A percentile compares a stretch with the other conserved stretches of the same genome.
These are phyloP conservation scores for Solanum hybrid DNA, from an alignment of 305 asterid species.

Conservation along the genomic window DNA sequence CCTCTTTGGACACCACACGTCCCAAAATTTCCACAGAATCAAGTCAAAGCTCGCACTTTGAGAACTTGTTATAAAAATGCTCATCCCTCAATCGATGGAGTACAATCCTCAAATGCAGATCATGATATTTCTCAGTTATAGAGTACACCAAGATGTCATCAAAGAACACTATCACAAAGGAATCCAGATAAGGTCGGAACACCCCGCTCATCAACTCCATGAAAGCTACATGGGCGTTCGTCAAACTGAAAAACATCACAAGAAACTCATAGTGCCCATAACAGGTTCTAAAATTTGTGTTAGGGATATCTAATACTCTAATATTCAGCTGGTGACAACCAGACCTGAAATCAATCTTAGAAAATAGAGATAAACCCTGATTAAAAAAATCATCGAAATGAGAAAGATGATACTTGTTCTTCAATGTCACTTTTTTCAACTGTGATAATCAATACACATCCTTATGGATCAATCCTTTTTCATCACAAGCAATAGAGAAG, in stretches of 20 bases:
- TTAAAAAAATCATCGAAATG: too few species aligned
- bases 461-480: too few species aligned
- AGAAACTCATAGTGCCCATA: background rate
- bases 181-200: background rate
- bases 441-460: too few species aligned
- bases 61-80: too few species aligned
- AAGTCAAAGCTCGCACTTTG: background rate
- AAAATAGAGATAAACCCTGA: background rate
- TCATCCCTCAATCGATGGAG: too few species aligned
- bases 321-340: background rate
- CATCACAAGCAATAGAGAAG: too few species aligned
- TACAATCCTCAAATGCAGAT: background rate
- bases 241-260: background rate
- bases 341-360: background rate
- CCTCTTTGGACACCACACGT: background rate
- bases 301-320: background rate
- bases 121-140: background rate
- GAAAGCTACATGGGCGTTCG: background rate
- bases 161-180: too few species aligned
- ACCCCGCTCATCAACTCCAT: background rate
- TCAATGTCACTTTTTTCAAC: too few species aligned
- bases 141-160: too few species aligned
- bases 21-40: background rate
- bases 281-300: background rate
- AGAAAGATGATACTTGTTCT: too few species aligned